Percentiles rank a stretch among this genome's conserved stretches.
Evolutionary conservation across 78 protist species (phyloP).

Genomic region (Protostelium mycophagum): DNA sequence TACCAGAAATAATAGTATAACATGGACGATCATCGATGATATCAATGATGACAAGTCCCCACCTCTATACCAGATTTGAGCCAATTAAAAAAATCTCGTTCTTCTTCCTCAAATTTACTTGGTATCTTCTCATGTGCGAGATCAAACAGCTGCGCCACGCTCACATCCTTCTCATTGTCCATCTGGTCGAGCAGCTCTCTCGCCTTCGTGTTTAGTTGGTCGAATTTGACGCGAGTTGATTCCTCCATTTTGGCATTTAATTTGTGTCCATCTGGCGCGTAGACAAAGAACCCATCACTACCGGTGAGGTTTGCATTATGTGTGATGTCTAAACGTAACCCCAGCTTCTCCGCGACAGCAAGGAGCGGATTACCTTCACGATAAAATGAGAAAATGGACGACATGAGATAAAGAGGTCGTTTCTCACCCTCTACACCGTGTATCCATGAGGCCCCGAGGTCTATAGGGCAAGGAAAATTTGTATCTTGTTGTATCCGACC

Average conservation of each 20-base stretch:
- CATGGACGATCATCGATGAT: too few relatives aligned
- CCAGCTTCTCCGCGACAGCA: not conserved
- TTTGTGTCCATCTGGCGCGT: not conserved
- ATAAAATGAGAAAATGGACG: too few relatives aligned
- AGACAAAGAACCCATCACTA: not conserved
- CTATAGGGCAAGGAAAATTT: not conserved
- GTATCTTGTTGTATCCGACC: not conserved
- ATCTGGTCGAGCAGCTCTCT: not conserved
- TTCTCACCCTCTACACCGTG: not conserved
- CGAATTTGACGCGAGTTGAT: not conserved
- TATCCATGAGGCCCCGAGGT: not conserved
- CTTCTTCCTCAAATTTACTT: not conserved
- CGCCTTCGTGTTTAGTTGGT: not conserved
- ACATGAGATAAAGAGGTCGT: too few relatives aligned
- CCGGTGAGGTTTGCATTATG: not conserved
- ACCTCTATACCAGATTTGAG: not conserved
- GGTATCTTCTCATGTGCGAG: not conserved
- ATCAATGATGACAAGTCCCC: too few relatives aligned
- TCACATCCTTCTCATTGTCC: not conserved
- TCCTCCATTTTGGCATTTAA: not conserved
- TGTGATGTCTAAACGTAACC: not conserved
- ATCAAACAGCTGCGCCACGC: not conserved
- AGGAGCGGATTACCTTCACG: not conserved
- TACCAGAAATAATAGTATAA: too few relatives aligned
- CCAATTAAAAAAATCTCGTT: not conserved